phyloP scores from a whole-genome alignment of 2,329 filamentous ascomycete genomes.

The Ascochyta viciae-villosae region DNA sequence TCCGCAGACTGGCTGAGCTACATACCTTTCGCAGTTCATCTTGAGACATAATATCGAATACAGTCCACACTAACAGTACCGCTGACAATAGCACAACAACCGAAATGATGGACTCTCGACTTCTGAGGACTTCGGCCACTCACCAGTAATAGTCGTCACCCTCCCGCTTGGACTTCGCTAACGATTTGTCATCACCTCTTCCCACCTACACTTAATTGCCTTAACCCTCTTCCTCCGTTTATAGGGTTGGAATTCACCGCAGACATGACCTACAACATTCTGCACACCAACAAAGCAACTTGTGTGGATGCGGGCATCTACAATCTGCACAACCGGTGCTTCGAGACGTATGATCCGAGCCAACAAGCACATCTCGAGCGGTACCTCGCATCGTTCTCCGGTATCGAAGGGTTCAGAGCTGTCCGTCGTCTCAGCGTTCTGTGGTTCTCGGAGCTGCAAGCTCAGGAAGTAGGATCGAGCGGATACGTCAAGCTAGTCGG shows the following conservation, averaged over 20 bases:
- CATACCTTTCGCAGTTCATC: too few species aligned
- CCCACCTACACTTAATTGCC: neutral
- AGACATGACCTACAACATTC: neutral
- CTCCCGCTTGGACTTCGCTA: neutral
- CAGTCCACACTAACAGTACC: neutral
- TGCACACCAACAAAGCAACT: neutral
- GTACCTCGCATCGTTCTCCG: neutral
- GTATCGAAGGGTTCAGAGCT: neutral
- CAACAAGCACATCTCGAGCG: neutral
- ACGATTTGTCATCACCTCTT: neutral
- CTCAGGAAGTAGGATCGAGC: neutral
- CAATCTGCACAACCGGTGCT: neutral
- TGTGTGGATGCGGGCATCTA: neutral
- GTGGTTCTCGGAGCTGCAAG: neutral
- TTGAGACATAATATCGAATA: too few species aligned
- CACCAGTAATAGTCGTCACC: neutral
- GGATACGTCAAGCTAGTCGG: neutral
- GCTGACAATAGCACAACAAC: neutral
- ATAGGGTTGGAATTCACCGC: neutral
- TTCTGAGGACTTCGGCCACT: neutral
- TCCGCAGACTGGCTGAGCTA: too few species aligned
- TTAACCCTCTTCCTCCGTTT: neutral
- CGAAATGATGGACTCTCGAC: neutral
- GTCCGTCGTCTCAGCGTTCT: neutral
- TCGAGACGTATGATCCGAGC: neutral